Evolutionary conservation across 257 asterid species (phyloP).

Genomic region (Nicotiana undulata): DNA sequence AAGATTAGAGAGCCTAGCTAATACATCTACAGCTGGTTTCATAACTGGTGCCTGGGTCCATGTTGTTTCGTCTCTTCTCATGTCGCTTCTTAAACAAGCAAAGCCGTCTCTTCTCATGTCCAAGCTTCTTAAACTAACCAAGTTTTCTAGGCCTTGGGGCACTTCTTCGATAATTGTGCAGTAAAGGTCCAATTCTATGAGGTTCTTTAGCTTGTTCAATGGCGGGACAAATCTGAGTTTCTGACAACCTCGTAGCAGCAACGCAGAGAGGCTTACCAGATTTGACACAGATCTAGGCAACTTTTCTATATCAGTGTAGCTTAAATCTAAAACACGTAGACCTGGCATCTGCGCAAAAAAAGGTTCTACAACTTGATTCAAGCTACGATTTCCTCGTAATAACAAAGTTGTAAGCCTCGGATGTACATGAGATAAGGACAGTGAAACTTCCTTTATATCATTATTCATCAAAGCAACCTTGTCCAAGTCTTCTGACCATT

Average conservation of each 20-base stretch:
- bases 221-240: conserved; percentile 1
- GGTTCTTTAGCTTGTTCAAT: conserved; percentile 7
- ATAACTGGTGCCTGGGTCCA: background rate
- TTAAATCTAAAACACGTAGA: background rate
- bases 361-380: background rate
- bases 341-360: background rate
- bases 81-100: background rate
- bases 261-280: conserved; percentile 7
- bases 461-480: background rate
- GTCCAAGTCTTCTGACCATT: conserved; percentile 1
- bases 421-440: background rate
- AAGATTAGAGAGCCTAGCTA: background rate
- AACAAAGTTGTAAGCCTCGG: conserved; percentile 3
- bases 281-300: background rate
- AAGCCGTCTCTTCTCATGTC: background rate
- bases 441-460: background rate
- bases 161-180: background rate
- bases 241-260: background rate
- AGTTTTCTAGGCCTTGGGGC: background rate
- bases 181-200: conserved; percentile 5
- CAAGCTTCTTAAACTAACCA: background rate
- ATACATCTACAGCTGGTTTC: background rate
- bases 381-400: background rate
- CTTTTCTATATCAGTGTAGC: background rate
- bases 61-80: background rate